Percentiles rank a stretch among this genome's conserved stretches.
Conservation (phyloP, 2,329 filamentous ascomycete species). For the Dactylonectria estremocensis region DNA sequence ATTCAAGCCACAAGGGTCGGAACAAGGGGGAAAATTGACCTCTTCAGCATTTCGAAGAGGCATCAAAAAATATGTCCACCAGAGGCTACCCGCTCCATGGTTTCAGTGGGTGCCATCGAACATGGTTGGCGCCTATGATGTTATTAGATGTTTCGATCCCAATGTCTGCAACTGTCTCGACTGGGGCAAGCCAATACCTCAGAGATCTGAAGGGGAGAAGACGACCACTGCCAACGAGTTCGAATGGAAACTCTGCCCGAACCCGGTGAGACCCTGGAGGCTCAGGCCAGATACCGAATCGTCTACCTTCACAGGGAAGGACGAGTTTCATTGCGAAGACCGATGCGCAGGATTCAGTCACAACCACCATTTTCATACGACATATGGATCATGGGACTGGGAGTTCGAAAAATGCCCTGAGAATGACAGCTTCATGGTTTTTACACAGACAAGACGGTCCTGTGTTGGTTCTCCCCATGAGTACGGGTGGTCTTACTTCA, state of each 20-base stretch:
- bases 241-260: constrained; percentile 23
- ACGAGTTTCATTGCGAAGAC: constrained; percentile 13
- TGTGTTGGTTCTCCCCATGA: background rate
- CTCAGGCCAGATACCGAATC: constrained; percentile 8
- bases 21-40: background rate
- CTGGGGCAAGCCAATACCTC: constrained; percentile 5
- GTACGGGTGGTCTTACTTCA: background rate
- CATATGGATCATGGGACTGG: constrained; percentile 4
- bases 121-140: constrained; percentile 15
- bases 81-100: background rate
- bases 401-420: background rate
- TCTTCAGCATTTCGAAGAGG: background rate
- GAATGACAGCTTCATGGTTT: background rate
- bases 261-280: constrained; percentile 3
- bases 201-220: background rate
- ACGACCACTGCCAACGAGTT: background rate
- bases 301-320: background rate
- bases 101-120: constrained; percentile 7
- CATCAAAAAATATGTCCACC: background rate
- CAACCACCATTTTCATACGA: background rate
- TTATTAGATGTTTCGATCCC: constrained; percentile 14
- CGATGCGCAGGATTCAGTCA: constrained; percentile 8
- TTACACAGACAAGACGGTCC: constrained; percentile 1
- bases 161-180: constrained; percentile 26
- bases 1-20: background rate